These are phyloP conservation scores for Inosperma sp. DNA, from an alignment of 768 basidiomycete genomes.

Conservation along the genomic window DNA sequence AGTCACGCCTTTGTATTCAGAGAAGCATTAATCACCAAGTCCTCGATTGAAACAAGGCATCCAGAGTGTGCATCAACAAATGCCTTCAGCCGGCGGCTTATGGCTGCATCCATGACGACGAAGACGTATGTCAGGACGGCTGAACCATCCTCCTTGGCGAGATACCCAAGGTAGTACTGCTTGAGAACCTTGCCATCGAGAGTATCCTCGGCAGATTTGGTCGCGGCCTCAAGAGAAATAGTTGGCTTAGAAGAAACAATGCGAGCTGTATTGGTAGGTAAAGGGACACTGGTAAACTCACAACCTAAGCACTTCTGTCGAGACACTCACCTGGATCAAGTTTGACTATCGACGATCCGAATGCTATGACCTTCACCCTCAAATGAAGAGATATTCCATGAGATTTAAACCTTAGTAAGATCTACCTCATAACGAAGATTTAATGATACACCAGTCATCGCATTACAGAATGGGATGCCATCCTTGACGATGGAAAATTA, in stretches of 20 bases:
- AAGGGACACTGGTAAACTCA: background rate
- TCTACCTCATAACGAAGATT: constrained; percentile 27
- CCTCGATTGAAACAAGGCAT: constrained; percentile 44
- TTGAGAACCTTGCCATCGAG: constrained; percentile 28
- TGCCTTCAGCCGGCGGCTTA: constrained; percentile 50
- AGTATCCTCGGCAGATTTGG: constrained; percentile 32
- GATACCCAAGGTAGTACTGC: constrained; percentile 41
- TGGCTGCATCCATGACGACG: constrained; percentile 29
- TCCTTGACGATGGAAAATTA: constrained; percentile 11
- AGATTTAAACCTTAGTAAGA: background rate
- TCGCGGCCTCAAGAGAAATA: constrained; percentile 26
- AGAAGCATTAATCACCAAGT: constrained; percentile 47
- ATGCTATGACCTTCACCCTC: constrained; percentile 21
- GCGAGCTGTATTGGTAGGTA: constrained; percentile 4
- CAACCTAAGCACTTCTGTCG: background rate
- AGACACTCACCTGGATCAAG: constrained; percentile 18
- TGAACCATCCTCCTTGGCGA: constrained; percentile 34
- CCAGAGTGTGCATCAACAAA: constrained; percentile 53
- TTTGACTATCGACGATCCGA: constrained; percentile 27
- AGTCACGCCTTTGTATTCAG: no score
- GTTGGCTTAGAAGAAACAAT: constrained; percentile 4
- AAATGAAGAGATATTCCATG: background rate
- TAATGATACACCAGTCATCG: constrained; percentile 36
- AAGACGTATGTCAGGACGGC: constrained; percentile 38
- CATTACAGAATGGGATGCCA: constrained; percentile 35